These are phyloP conservation scores for Capronia americana DNA, from an alignment of 2,329 filamentous ascomycete genomes.

Conservation along the genomic window DNA sequence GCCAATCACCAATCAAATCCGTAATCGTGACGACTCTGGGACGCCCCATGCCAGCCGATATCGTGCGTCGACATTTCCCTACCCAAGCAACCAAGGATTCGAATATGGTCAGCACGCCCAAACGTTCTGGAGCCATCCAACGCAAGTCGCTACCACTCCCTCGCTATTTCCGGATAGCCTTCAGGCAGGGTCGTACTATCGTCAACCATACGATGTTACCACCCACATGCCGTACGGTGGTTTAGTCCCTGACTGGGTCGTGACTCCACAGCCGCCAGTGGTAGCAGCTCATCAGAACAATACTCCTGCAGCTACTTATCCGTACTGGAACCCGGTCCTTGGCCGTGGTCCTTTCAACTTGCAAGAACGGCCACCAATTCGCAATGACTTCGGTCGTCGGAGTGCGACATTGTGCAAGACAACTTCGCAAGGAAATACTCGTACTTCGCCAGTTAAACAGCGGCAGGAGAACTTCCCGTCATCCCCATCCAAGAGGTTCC, in stretches of 20 bases:
- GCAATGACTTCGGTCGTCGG: not conserved
- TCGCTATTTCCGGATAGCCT: not conserved
- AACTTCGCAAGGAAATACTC: not conserved
- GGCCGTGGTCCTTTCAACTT: not conserved
- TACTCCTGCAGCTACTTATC: not conserved
- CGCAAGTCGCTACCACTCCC: not conserved
- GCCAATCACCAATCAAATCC: not conserved
- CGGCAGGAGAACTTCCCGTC: not conserved
- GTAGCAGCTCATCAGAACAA: not conserved
- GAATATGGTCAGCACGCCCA: not conserved
- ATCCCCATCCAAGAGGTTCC: not conserved
- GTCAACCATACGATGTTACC: not conserved
- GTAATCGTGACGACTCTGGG: not conserved
- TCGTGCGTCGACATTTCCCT: slow-evolving; percentile 1
- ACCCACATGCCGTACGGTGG: not conserved
- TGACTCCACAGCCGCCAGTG: not conserved
- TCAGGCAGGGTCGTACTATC: not conserved
- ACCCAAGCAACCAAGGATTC: not conserved
- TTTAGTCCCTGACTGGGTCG: not conserved
- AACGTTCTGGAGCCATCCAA: not conserved
- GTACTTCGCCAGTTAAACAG: not conserved
- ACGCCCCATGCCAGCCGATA: not conserved
- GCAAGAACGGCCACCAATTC: not conserved
- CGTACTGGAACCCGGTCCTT: not conserved
- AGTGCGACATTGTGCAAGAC: not conserved